Conservation (phyloP, 306 rosid species). For the Mimosa pudica region DNA sequence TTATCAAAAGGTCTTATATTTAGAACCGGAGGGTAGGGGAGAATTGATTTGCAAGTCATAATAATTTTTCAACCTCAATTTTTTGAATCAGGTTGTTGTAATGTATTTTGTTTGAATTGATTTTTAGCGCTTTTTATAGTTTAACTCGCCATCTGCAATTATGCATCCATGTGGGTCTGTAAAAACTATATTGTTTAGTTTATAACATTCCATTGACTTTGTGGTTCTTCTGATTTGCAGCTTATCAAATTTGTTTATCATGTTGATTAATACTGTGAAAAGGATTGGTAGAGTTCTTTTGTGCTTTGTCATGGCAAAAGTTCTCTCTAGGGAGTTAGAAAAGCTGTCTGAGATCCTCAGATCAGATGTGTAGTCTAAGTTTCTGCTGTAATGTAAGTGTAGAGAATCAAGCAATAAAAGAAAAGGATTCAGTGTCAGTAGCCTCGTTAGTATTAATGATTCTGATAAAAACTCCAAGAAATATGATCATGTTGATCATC, state of each 20-base stretch:
- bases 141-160: too few relatives aligned
- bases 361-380: neutral
- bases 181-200: too few relatives aligned
- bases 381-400: neutral
- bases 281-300: neutral
- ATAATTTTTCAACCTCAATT: too few relatives aligned
- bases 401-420: neutral
- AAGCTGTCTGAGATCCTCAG: neutral
- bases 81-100: too few relatives aligned
- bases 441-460: neutral
- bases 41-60: too few relatives aligned
- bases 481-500: neutral
- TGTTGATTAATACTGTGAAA: neutral
- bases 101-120: too few relatives aligned
- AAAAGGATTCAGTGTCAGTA: neutral
- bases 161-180: too few relatives aligned
- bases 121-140: too few relatives aligned
- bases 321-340: neutral
- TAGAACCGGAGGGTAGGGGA: too few relatives aligned
- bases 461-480: neutral
- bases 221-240: constrained; percentile 8
- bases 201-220: neutral
- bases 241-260: neutral
- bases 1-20: too few relatives aligned
- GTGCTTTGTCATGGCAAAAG: neutral